Percentiles rank a stretch among this genome's conserved stretches.
Evolutionary conservation across 352 stramenopile genomes (phyloP).

Genomic region (Globisporangium barbulae): DNA sequence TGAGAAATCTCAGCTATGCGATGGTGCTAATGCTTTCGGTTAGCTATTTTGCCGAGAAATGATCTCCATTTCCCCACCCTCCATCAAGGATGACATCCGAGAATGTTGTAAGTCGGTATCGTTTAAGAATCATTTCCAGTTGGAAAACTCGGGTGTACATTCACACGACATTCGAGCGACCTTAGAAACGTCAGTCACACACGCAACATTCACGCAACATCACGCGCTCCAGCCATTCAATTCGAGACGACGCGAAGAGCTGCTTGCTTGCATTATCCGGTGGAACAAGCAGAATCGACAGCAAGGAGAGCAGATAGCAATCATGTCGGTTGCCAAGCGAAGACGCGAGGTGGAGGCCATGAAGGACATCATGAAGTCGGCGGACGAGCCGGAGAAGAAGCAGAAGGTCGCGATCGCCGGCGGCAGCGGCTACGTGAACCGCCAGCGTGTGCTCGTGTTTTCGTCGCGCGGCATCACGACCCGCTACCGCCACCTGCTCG

Average conservation of each 20-base stretch:
- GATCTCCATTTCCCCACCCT: too few relatives aligned
- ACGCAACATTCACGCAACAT: background rate
- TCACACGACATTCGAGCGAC: background rate
- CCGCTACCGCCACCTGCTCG: conserved; percentile 97
- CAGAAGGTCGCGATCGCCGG: conserved; percentile 30
- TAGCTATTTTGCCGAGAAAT: too few relatives aligned
- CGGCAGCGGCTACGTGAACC: conserved; percentile 81
- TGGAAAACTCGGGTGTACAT: too few relatives aligned
- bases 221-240: conserved; percentile 15
- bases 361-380: conserved; percentile 20
- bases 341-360: conserved; percentile 22
- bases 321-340: conserved; percentile 22
- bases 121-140: too few relatives aligned
- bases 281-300: conserved; percentile 35
- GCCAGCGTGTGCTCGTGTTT: conserved; percentile 92
- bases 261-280: conserved; percentile 12
- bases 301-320: background rate
- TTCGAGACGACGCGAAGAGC: conserved; percentile 16
- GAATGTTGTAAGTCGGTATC: too few relatives aligned
- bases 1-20: too few relatives aligned
- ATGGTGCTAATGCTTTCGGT: too few relatives aligned
- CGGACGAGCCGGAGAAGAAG: conserved; percentile 40
- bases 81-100: too few relatives aligned
- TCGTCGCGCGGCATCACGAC: conserved; percentile 91
- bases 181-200: background rate